These are phyloP conservation scores for Penicillium aurantiogriseum DNA, from an alignment of 2,329 filamentous ascomycete genomes.

Conservation along the genomic window DNA sequence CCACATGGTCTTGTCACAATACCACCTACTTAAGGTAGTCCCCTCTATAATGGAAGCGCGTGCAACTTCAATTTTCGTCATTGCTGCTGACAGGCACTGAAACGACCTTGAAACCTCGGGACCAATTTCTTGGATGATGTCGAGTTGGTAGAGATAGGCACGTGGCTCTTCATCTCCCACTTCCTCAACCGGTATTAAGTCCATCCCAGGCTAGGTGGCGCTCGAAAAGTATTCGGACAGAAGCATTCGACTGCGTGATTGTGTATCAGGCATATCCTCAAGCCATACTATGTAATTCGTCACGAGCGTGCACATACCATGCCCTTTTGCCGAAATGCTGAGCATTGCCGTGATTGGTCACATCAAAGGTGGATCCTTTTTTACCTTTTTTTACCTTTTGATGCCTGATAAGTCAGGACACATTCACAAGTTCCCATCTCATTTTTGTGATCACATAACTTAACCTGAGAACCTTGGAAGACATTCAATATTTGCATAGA, in stretches of 20 bases:
- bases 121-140: neutral
- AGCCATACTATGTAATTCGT: neutral
- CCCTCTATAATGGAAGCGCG: neutral
- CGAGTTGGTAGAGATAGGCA: neutral
- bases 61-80: neutral
- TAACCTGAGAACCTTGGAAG: neutral
- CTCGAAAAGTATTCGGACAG: neutral
- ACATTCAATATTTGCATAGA: neutral
- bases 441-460: neutral
- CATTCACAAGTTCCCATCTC: neutral
- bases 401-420: neutral
- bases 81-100: neutral
- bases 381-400: neutral
- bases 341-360: neutral
- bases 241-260: neutral
- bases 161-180: neutral
- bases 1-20: neutral
- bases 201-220: neutral
- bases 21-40: neutral
- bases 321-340: neutral
- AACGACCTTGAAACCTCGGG: neutral
- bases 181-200: neutral
- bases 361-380: neutral
- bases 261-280: neutral
- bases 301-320: neutral